phyloP scores from a whole-genome alignment of 2,329 filamentous ascomycete genomes.

The Diaporthe destruens region DNA sequence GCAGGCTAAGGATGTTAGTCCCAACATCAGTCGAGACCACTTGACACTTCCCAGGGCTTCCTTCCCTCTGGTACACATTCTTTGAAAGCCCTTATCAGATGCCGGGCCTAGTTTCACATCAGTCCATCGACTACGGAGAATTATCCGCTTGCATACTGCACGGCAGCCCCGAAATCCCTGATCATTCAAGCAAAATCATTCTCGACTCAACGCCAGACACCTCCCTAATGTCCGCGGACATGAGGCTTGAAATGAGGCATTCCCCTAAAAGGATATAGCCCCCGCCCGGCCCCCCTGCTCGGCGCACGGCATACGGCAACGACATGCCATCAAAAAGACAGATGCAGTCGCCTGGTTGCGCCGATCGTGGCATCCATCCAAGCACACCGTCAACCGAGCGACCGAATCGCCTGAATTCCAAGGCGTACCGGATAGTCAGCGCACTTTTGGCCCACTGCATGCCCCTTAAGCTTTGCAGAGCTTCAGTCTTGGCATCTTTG shows the following conservation, averaged over 20 bases:
- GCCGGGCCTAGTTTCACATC: not conserved
- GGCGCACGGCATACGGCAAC: not conserved
- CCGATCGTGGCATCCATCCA: not conserved
- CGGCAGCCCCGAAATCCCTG: not conserved
- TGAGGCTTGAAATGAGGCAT: not conserved
- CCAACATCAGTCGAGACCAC: too few relatives aligned
- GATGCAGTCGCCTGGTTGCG: not conserved
- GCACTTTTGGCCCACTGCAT: not conserved
- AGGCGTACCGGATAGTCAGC: not conserved
- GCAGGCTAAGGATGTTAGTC: too few relatives aligned
- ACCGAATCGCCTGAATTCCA: not conserved
- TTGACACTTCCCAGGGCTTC: too few relatives aligned
- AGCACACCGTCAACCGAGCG: not conserved
- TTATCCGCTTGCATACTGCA: not conserved
- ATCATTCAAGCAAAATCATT: not conserved
- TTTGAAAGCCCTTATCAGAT: too few relatives aligned
- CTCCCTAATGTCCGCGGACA: not conserved
- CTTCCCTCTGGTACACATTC: too few relatives aligned
- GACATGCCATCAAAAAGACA: not conserved
- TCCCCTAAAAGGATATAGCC: not conserved
- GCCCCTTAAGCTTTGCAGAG: not conserved
- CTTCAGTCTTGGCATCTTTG: not conserved
- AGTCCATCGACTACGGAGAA: not conserved
- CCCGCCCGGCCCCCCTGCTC: not conserved
- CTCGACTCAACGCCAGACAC: not conserved